These are phyloP conservation scores for Kwoniella shivajii DNA, from an alignment of 1,284 basidiomycete genomes.

Conservation along the genomic window DNA sequence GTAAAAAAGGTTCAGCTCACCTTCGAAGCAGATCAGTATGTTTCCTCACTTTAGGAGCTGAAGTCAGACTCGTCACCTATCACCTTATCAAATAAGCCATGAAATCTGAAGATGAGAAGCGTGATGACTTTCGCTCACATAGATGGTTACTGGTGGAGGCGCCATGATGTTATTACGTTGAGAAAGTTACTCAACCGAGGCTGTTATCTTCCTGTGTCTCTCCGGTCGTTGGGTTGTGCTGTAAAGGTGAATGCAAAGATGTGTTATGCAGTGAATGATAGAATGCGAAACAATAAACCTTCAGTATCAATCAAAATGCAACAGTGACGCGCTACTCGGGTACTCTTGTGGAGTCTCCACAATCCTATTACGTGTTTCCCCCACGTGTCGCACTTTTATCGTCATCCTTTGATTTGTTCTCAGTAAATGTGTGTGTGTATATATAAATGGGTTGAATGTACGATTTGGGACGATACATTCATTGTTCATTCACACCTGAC, in stretches of 20 bases:
- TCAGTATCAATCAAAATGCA: too few relatives aligned
- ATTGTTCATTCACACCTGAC: background rate
- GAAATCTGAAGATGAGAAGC: background rate
- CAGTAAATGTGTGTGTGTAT: too few relatives aligned
- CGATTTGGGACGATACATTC: background rate
- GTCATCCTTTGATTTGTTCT: too few relatives aligned
- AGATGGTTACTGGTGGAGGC: conserved; percentile 21
- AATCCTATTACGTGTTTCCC: background rate
- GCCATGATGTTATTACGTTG: conserved; percentile 17
- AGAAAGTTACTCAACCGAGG: too few relatives aligned
- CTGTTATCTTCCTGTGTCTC: too few relatives aligned
- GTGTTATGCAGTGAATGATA: too few relatives aligned
- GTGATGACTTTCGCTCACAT: conserved; percentile 8
- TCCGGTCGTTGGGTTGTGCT: too few relatives aligned
- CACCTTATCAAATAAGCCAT: background rate
- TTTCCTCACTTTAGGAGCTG: conserved; percentile 45
- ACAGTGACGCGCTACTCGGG: too few relatives aligned
- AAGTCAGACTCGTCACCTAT: conserved; percentile 50
- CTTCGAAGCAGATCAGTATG: conserved; percentile 48
- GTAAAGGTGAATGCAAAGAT: background rate
- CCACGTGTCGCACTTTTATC: too few relatives aligned
- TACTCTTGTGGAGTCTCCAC: background rate
- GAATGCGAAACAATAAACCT: too few relatives aligned
- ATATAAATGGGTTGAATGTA: too few relatives aligned
- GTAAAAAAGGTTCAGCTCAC: conserved; percentile 20